Base-by-base conservation (phyloP, 164 flowering plant species). In the Kingdonia uniflora region DNA sequence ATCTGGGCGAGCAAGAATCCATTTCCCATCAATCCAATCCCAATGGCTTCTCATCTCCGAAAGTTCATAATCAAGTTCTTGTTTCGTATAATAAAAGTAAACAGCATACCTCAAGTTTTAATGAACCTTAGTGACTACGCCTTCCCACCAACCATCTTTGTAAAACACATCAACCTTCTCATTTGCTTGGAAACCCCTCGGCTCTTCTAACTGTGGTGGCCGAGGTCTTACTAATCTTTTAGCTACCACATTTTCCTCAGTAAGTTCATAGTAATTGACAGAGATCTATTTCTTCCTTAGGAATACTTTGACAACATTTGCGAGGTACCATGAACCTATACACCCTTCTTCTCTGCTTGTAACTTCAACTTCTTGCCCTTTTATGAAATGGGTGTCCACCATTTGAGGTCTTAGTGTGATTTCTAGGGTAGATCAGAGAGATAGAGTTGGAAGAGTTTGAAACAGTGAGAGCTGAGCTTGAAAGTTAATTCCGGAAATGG, bases 61-160 rank as follows among this genome's bases (percentile, higher is more conserved):
- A 11, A 11, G 16, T 11, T 41, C 44, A 14, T 8, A 41, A n/a
- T 41, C 44, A n/a, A 41, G 14, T 5, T 41, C 44, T 0, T 41
- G 17, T 1, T 41, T 19, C 14, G 11, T 5, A 11, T 11, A 6
- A 14, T 41, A 5, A 11, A 41, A 41, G 1, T 14, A 11, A 14
- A 41, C 44, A 8, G 44, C 1, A 14, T 41, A 41, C 16, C 14
- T 41, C 16, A 11, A 41, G 16, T 6, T 4, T 14, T 14, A 11
- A 41, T 11, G 14, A 11, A 41, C 14, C 44, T 41, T 41, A 41
- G 6, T 11, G n/a, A 41, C 14, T 2, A 41, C n/a, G 5, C 44
- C 44, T 41, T 41, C 16, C 44, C 44, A 41, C 44, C 44, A 41
- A 8, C 44, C 44, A 41, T 41, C 44, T 14, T 41, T 41, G 14